Conservation (phyloP, 2,329 filamentous ascomycete species). For the Anisogramma anomala region DNA sequence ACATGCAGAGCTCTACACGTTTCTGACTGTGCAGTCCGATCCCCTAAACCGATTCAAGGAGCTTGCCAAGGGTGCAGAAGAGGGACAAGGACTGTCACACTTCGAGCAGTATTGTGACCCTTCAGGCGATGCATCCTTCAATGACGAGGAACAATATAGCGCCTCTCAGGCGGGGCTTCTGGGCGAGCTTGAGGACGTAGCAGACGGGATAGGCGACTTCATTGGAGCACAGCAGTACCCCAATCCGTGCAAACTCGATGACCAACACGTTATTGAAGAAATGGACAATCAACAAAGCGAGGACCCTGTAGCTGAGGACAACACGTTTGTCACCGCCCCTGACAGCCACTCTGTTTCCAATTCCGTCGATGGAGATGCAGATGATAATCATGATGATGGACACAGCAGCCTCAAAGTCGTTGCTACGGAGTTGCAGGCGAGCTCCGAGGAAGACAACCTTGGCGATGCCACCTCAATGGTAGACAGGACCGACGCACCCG, state of each 20-base stretch:
- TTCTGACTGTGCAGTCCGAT: constrained; percentile 7
- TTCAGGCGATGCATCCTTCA: constrained; percentile 3
- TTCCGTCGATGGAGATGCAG: not conserved
- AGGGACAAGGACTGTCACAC: constrained; percentile 11
- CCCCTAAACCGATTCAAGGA: constrained; percentile 9
- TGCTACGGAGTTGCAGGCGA: not conserved
- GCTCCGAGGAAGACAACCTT: not conserved
- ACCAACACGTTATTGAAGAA: too few species aligned
- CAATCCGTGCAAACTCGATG: constrained; percentile 5
- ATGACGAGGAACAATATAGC: constrained; percentile 12
- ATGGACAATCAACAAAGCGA: too few species aligned
- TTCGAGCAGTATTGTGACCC: constrained; percentile 10
- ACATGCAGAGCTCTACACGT: constrained; percentile 9
- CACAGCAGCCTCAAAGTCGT: not conserved
- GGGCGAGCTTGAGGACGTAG: not conserved
- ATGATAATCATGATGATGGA: not conserved
- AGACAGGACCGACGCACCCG: not conserved
- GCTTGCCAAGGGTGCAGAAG: constrained; percentile 4
- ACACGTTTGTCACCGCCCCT: too few species aligned
- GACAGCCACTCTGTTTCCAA: too few species aligned
- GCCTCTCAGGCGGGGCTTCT: not conserved
- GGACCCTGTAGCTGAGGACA: too few species aligned
- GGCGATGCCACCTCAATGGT: not conserved
- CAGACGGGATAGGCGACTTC: not conserved
- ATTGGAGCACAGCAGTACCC: constrained; percentile 1